These are phyloP conservation scores for Fusarium pseudonygamai DNA, from an alignment of 2,329 filamentous ascomycete species.

Conservation along the genomic window DNA sequence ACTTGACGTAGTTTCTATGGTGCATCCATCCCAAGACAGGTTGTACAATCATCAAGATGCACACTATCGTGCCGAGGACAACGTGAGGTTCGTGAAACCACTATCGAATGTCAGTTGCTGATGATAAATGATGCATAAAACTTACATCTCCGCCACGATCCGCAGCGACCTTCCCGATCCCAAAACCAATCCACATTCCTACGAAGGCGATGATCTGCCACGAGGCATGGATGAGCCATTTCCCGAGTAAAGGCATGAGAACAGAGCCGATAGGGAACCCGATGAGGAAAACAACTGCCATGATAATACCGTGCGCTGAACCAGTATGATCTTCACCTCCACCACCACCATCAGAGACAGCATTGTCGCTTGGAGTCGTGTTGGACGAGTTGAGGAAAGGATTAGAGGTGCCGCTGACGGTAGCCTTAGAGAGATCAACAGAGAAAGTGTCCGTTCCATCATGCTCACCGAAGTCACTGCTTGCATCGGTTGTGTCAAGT, in stretches of 20 bases:
- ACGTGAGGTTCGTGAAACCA: background rate
- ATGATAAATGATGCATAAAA: accelerated
- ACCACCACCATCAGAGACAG: background rate
- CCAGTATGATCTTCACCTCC: slow-evolving; percentile 3
- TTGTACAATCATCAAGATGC: background rate
- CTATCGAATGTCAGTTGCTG: background rate
- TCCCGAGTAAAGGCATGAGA: background rate
- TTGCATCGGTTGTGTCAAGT: background rate
- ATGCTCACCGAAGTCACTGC: background rate
- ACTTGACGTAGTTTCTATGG: background rate
- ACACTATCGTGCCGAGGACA: background rate
- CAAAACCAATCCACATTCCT: background rate
- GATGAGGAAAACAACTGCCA: background rate
- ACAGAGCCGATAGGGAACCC: background rate
- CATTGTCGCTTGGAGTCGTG: background rate
- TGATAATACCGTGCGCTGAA: background rate
- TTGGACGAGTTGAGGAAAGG: background rate
- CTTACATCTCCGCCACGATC: slow-evolving; percentile 2
- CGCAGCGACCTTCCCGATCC: background rate
- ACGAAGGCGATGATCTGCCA: background rate
- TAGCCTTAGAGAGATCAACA: background rate
- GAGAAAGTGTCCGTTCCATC: background rate
- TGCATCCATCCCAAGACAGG: slow-evolving; percentile 3
- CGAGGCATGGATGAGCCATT: background rate
- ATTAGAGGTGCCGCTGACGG: background rate